Base-by-base conservation (phyloP, 2,329 filamentous ascomycete genomes). In the Exophiala dermatitidis region DNA sequence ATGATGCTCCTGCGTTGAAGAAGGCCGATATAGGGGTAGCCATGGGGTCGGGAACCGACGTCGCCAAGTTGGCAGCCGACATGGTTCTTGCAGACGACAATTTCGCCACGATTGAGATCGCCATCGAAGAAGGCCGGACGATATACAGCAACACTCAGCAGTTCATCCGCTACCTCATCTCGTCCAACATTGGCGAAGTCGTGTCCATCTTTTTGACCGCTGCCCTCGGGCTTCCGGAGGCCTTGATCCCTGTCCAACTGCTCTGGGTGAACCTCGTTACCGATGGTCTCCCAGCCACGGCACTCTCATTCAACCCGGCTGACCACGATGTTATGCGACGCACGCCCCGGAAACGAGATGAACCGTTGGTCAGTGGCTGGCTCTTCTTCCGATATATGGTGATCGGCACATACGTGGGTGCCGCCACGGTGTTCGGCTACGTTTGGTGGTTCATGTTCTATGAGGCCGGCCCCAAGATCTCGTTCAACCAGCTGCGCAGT, bases 361-460 rank as follows among this genome's bases (percentile, higher is more conserved):
- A 98, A 72, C 76, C 87, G 4, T 84, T 98, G 47, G 91, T 98
- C 49, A 85, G 88, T 42, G 90, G 90, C 55, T 98, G 93, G 93
- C 75, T 98, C 37, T 96, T 98, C 76, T 90, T 97, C 80, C 84
- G 93, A 49, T 98, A 98, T 72, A 83, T 98, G 77, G 84, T 97
- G 46, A 93, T 98, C 64, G 93, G 93, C 57, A 89, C 83, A 5
- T 98, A 98, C 61, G 93, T 98, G 54, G 93, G 93, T 67, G 77
- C 89, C 38, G 93, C 93, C 50, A 98, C 93, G 2, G 94, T 98
- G 19, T 90, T 86, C 66, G 93, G 94, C 43, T 98, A 98, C 68
- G 91, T 89, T n/a, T 98, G 93, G 93, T 98, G 90, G 88, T 98
- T 97, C 77, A 90, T 98, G 86, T 95, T 86, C 77, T 91, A 97